Conservation (phyloP, 805 yeast genomes). For the Kazachstania taianensis region DNA sequence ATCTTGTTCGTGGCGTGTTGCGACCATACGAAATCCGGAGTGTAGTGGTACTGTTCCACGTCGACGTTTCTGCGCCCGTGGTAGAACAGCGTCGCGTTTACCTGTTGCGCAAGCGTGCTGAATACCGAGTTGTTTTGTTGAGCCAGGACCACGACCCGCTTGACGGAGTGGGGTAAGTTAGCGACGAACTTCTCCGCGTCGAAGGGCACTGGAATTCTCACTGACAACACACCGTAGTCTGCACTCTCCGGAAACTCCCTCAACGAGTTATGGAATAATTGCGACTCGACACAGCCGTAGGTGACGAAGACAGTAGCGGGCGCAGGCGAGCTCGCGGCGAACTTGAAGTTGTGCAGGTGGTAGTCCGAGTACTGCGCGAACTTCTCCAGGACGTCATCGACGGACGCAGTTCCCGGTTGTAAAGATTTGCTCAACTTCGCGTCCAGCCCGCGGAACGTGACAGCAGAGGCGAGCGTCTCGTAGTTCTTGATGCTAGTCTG, state of each 20-base stretch:
- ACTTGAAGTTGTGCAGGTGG: constrained; percentile 33
- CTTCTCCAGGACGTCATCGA: constrained; percentile 19
- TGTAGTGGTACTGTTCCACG: constrained; percentile 44
- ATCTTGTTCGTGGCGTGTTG: constrained; percentile 42
- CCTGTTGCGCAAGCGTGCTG: constrained; percentile 54
- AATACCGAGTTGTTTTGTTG: constrained; percentile 35
- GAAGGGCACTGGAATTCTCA: constrained; percentile 77
- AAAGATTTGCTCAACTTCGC: constrained; percentile 7
- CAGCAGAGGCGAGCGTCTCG: background rate
- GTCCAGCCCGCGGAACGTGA: background rate
- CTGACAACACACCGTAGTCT: constrained; percentile 48
- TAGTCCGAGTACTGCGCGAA: constrained; percentile 21
- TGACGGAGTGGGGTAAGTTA: constrained; percentile 47
- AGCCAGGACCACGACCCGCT: constrained; percentile 57
- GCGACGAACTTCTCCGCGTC: constrained; percentile 49
- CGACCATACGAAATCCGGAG: constrained; percentile 47
- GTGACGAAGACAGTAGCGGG: constrained; percentile 72
- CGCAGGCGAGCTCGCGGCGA: constrained; percentile 43
- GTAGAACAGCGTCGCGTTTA: constrained; percentile 59
- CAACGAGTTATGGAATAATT: constrained; percentile 34
- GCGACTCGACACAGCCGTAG: constrained; percentile 64
- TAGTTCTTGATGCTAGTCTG: constrained; percentile 9
- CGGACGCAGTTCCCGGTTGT: constrained; percentile 10
- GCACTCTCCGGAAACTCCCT: constrained; percentile 19
- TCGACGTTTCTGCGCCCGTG: constrained; percentile 27